phyloP scores from a whole-genome alignment of 805 yeast species.

The Saccharomyces mikatae region DNA sequence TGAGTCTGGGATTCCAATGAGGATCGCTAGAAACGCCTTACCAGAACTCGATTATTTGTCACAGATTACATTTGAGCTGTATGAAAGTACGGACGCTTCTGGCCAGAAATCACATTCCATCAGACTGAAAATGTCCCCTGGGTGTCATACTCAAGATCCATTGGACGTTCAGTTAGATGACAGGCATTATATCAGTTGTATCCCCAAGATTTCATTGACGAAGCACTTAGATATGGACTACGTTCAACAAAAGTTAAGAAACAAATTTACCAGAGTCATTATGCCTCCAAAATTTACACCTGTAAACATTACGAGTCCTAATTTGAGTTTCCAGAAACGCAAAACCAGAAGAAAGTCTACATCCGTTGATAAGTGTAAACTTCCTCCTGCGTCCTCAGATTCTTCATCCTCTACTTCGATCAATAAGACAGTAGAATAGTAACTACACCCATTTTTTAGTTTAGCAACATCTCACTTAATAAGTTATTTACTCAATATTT shows the following conservation, averaged over 20 bases:
- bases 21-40: constrained; percentile 85
- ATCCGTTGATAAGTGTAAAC: constrained; percentile 3
- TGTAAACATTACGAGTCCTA: constrained; percentile 73
- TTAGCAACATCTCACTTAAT: not conserved
- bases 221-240: constrained; percentile 89
- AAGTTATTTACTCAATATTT: not conserved
- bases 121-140: constrained; percentile 88
- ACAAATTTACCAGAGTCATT: constrained; percentile 77
- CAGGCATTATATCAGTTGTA: constrained; percentile 93
- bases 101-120: constrained; percentile 81
- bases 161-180: constrained; percentile 93
- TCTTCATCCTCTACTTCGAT: constrained; percentile 14
- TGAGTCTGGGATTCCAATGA: constrained; percentile 91
- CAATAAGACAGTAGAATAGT: constrained; percentile 8
- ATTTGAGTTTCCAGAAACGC: constrained; percentile 21
- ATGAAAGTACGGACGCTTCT: constrained; percentile 66
- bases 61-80: constrained; percentile 87
- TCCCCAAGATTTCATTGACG: constrained; percentile 82
- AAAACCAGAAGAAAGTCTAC: constrained; percentile 1
- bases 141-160: constrained; percentile 97
- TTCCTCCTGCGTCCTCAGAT: constrained; percentile 9
- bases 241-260: constrained; percentile 70
- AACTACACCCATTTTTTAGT: not conserved
- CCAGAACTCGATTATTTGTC: constrained; percentile 95
- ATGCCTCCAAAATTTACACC: constrained; percentile 89